Evolutionary conservation across 352 stramenopile genomes (phyloP), one percentile per base, ranked within the genome.

Genomic region (Globisporangium viniferum): DNA sequence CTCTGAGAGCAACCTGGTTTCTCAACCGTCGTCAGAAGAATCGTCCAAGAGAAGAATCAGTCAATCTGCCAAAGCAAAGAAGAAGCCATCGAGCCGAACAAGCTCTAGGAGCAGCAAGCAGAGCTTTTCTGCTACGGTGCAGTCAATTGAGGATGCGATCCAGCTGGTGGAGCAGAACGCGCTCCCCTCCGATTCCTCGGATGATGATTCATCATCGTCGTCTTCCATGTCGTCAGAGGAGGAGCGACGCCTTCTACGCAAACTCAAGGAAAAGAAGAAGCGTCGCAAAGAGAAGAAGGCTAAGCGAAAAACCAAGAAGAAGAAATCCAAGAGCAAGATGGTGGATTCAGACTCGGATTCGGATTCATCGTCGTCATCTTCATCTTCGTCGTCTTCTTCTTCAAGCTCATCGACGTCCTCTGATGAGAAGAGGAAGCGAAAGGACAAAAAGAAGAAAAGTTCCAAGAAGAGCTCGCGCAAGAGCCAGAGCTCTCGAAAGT

Each of bases 141-240:
- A 51, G 35, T 53, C 69, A 33, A 46, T 59, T 2, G 29, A 68
- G 14, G 59, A 71, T 41, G 57, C 61, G n/a, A 68, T 74, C 41
- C 62, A 49, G 24, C 46, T 64, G 60, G 78, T 82, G 35, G 68
- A 75, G 8, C 68, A 79, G 7, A 74, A 86, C 15, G 76, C 74
- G 1, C 41, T 86, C 3, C 78, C 76, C 29, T 86, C 78, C 0
- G 76, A 84, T 44, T 69, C 66, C 10, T 74, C 69, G 12, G 51
- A 64, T 9, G 39, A 62, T 12, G 20, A 35, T 5, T 57, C 64
- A 1, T 71, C 64, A 8, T 67, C 60, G 7, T 69, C 55, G 8
- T 65, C 61, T 0, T 46, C 55, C 18, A 66, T 66, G 39, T 68
- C 69, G 12, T 72, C 65, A 4, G 62, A 66, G 14, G 66, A 73